Base-by-base conservation (phyloP, 768 basidiomycete genomes). In the Lactarius hatsudake region DNA sequence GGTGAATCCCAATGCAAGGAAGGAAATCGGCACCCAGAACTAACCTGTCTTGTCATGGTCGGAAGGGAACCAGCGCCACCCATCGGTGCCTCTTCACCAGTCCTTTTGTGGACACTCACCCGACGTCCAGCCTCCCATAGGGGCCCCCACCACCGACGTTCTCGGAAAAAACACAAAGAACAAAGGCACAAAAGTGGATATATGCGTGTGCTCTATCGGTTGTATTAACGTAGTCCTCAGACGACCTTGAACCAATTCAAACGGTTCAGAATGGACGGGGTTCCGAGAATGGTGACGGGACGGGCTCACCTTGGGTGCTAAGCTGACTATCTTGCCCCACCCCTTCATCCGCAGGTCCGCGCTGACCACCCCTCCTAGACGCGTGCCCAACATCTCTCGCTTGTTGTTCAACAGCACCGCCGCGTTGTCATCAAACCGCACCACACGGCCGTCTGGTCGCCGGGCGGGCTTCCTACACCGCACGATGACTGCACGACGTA, bases 391-490 rank as follows among this genome's bases (percentile, higher is more conserved):
- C 91, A 98, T 93, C 79, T 96, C 94, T 64, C 88, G 85, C 81
- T 98, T 98, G 81, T 93, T 93, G 78, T 98, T 98, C 65, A 98
- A 77, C 42, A 98, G 79, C 6, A 98, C 94, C 10, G 88, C 94
- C 0, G 96, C 96, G 73, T 98, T 98, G 83, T 98, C 96, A 78
- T 98, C 96, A 78, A 98, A 98, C 55, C 91, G 82, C 70, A 98
- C 82, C 72, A 86, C 82, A 34, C 93, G 84, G 17, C 96, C 96
- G 78, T 98, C 96, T 26, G 94, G 88, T 74, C 96, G 81, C 51
- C 87, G 84, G 5, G 94, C 90, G 28, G 87, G 77, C 78, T 97
- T 96, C 73, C 87, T 85, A n/a, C 94, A 95, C 42, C 96, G 87
- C 10, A 98, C 96, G 63, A 98, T 91, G 71, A 98, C 90, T 0